Base-by-base conservation (phyloP, 1,284 basidiomycete species). In the Rhodotorula glutinis region DNA sequence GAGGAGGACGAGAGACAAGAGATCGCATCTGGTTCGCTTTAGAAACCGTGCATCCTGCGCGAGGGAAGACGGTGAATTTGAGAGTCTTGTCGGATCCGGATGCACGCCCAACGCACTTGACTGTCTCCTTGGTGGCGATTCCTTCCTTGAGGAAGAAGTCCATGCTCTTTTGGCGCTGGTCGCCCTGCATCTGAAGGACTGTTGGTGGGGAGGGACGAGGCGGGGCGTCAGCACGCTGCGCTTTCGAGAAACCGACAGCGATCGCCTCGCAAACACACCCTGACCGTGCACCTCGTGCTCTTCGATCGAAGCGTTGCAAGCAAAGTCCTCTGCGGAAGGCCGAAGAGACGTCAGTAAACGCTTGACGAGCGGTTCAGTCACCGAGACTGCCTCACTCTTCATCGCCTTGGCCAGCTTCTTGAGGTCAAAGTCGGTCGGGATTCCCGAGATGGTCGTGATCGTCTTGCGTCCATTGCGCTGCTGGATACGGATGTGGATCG, bases 381-480 rank as follows among this genome's bases (percentile, higher is more conserved):
- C 38, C 16, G 23, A 38, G 13, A 38, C n/a, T 23, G 27, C 71
- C 67, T 60, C 72, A 88, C 95, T 96, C 87, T 98, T 98, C 85
- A 98, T 98, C 29, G 91, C 93, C 82, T 98, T 98, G 80, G 98
- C 84, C 73, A 99, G 85, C 83, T 98, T 98, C 88, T 97, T 97
- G 71, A 88, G 86, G 81, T 98, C 93, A 82, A 95, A 98, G 82
- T 92, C 92, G 82, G 91, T 92, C 68, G 92, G 92, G 72, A 99
- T 82, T 73, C 96, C 96, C 82, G 98, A 95, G 74, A 98, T 85
- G 66, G 95, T 99, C 53, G 96, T 99, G 82, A 98, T 83, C 72
- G 94, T 97, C 86, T 99, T 99, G 77, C 96, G 87, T 75, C 96
- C 96, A 86, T 98, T 99, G 78, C 96, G 86, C 82, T 99, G 96